Evolutionary conservation across 345 rosid genomes (phyloP), one percentile per base, ranked within the genome.

Genomic region (Theobroma cacao): DNA sequence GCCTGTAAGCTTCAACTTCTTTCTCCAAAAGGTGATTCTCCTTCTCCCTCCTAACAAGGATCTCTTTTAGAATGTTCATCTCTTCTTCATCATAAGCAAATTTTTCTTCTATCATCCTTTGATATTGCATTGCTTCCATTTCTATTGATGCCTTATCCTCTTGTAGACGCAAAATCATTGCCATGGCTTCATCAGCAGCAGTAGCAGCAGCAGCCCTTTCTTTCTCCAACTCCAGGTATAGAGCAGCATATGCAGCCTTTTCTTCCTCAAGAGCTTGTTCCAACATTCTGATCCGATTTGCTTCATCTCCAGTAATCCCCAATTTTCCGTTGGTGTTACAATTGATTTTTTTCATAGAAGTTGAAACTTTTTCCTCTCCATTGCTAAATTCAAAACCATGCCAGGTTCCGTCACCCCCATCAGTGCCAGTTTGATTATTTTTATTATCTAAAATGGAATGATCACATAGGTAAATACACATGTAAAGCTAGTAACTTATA

Each of bases 131-230:
- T 59, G 92, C 93, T 85, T 92, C 98, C 97, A 92, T 96, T 82
- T 90, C 94, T 76, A 92, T 80, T 0, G 84, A 72, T 61, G 99
- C 97, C 88, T 90, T 93, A 72, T 92, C 97, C 65, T 89, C 88
- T 79, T 95, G 99, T 60, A 95, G 78, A 72, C 93, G 91, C 68
- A 81, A 65, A 79, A 96, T 91, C 99, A 96, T 92, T 78, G 97
- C 93, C 94, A 94, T 88, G 69, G 97, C 91, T 87, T 94, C 99
- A 82, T 96, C 98, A 72, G 95, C 90, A 63, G 97, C 97, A 47
- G 90, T 82, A 30, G 97, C 90, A 72, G 98, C 89, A 43, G 97
- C 96, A 72, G 86, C 86, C 84, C 98, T 90, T 86, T 96, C 99
- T 78, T 94, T 83, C 77, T 92, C 97, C 20, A 94, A 85, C 77